Evolutionary conservation across 305 asterid species (phyloP), one percentile per base, ranked within the genome.

Genomic region (Fraxinus sp.): DNA sequence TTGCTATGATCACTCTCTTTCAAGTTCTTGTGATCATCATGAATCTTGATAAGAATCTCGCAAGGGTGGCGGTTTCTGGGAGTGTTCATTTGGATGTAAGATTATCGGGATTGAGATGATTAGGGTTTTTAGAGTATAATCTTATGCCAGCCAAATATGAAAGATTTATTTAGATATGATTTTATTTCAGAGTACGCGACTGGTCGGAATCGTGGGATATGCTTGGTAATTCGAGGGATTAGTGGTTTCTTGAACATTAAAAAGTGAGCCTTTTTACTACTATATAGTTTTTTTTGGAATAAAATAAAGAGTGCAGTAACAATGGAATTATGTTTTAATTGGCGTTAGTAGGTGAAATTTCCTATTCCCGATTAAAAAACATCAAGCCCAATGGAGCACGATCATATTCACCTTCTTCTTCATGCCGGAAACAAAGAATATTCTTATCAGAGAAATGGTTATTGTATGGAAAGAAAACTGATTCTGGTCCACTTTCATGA

Each of bases 371-470:
- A 46, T 46, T 46, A 46, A 46, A 46, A 46, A 18, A 46, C 57
- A 3, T 46, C 57, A 14, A 46, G 18, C 5, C 18, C 57, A 46
- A 4, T 46, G 57, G 18, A 46, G 57, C 57, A 46, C n/a, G 18
- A 18, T 16, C 18, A 46, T 46, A 46, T 0, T 46, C 57, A 14
- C n/a, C 57, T 41, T 10, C 88, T 72, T 88, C 20, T 90, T 92
- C 85, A 78, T 91, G 87, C 98, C 95, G 1, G 98, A 94, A 91
- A 91, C 98, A n/a, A 90, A 92, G 90, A 89, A 89, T 16, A 77
- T 92, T 1, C 95, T 93, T 1, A 91, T 94, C 2, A 94, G 92
- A 71, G 92, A 87, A 81, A 94, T 92, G 97, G 91, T 79, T 18
- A 32, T 72, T 33, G 92, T 94, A 78, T 91, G 94, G 98, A 88